Base-by-base conservation (phyloP, 148 eudicot genomes). In the Arbutus unedo region DNA sequence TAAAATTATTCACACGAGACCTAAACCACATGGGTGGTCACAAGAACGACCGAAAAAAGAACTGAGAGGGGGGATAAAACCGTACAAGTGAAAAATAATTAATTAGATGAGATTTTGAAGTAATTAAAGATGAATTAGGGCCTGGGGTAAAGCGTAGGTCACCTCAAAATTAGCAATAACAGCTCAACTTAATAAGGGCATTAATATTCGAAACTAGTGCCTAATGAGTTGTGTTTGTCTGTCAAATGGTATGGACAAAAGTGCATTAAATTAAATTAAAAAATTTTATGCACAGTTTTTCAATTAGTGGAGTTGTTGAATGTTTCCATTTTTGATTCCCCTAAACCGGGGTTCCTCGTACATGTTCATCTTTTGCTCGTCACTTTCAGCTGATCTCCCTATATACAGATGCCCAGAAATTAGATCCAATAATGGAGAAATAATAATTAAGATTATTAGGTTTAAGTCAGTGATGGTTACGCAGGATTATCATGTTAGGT, bases 261-360 rank as follows among this genome's bases (percentile, higher is more conserved):
- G 68, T 76, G 89, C 83, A 90, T 81, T 83, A 84, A 31, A 31
- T 31, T 31, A 31, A 31, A 31, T 31, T 31, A 31, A 31, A 25
- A 66, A 31, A 79, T 86, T 77, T 83, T 55, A 53, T 78, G 87
- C 85, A 45, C 25, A 78, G 79, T 83, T 83, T 82, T 73, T 77
- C 81, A 88, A 88, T 77, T 87, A 87, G 94, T 92, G 93, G 92
- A 90, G 93, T 89, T 15, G 92, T 86, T 88, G 75, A 77, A 76
- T 86, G 91, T 81, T 85, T 89, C 83, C 87, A 84, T 85, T 66
- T 82, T 87, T 88, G 87, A 15, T 82, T 87, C 87, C 86, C 59
- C 73, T 81, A 85, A 73, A 82, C 95, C 79, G 88, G 67, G 74
- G 80, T 86, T 91, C 86, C 91, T 88, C 89, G 68, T 83, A 49